phyloP scores from a whole-genome alignment of 768 basidiomycete species.

The Leccinum subgranulosum region DNA sequence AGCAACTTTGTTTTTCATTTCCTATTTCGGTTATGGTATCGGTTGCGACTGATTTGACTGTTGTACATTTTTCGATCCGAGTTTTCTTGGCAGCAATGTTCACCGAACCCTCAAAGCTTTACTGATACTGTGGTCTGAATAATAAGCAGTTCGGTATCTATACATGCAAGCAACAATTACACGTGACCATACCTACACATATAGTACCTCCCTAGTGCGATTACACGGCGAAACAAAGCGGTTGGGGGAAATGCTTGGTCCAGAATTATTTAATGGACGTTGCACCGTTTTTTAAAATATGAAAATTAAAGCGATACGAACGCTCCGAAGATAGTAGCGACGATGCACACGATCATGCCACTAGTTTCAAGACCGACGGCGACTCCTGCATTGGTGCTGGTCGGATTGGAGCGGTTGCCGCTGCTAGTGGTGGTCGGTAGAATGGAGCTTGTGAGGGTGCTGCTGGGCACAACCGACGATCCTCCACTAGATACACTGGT shows the following conservation, averaged over 20 bases:
- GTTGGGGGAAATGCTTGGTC: neutral
- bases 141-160: neutral
- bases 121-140: no score
- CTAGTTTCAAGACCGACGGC: slow-evolving; percentile 5
- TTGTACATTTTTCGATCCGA: no score
- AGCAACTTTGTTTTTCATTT: no score
- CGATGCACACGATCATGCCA: neutral
- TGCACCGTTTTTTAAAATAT: neutral
- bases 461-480: neutral
- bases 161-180: neutral
- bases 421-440: neutral
- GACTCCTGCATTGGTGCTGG: neutral
- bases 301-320: slow-evolving; percentile 7
- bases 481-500: neutral
- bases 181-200: neutral
- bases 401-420: neutral
- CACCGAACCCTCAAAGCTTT: no score
- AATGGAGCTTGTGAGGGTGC: neutral
- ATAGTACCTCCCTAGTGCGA: neutral
- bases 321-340: slow-evolving; percentile 10
- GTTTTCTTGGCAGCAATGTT: no score
- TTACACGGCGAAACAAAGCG: neutral
- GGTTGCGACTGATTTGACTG: no score
- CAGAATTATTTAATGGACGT: no score
- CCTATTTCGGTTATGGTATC: no score